These are phyloP conservation scores for Fusarium palustre DNA, from an alignment of 2,329 filamentous ascomycete species.

Conservation along the genomic window DNA sequence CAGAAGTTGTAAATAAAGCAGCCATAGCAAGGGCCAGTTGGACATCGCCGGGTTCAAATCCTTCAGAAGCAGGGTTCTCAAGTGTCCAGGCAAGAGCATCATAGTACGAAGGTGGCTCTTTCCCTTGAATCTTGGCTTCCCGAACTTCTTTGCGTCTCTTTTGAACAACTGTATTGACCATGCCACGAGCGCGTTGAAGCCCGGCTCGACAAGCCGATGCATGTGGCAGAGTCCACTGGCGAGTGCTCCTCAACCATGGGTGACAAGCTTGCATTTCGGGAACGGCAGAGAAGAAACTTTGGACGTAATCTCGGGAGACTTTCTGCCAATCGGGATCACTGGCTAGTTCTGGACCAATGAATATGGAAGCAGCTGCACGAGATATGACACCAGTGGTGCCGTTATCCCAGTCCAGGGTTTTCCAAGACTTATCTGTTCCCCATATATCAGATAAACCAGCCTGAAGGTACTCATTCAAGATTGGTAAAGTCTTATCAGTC, in stretches of 20 bases:
- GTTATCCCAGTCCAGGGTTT: neutral
- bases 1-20: neutral
- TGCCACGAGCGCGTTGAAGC: rapidly evolving
- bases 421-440: neutral
- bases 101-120: neutral
- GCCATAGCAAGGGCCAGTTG: conserved; percentile 1
- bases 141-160: neutral
- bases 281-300: neutral
- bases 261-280: neutral
- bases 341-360: neutral
- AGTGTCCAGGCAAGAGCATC: conserved; percentile 5
- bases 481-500: neutral
- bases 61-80: neutral
- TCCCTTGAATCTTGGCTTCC: rapidly evolving
- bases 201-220: neutral
- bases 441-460: rapidly evolving
- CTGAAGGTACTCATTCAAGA: neutral
- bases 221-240: neutral
- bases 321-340: neutral
- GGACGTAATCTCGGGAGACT: neutral
- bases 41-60: neutral
- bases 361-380: neutral
- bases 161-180: neutral
- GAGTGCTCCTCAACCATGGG: neutral
- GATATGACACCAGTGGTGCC: neutral